These are phyloP conservation scores for Astragalus membranaceus DNA, from an alignment of 306 rosid species.

Conservation along the genomic window DNA sequence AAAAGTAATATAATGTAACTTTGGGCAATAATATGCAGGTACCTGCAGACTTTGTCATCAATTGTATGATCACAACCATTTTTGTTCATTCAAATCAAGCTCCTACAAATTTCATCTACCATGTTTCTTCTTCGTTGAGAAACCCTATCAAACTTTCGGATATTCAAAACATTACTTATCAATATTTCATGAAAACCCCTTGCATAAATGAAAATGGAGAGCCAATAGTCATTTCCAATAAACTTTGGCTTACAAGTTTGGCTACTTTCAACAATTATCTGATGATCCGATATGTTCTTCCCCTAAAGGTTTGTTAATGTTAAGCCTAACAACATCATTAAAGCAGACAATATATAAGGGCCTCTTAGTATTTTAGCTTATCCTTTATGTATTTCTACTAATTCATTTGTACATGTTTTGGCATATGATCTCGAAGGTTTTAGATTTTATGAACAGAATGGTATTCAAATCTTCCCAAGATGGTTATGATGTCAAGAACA, in stretches of 20 bases:
- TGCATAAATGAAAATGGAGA: conserved; percentile 2
- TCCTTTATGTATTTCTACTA: not conserved
- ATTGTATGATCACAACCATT: conserved; percentile 29
- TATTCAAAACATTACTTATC: not conserved
- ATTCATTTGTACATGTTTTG: not conserved
- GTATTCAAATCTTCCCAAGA: not conserved
- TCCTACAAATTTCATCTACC: too few relatives aligned
- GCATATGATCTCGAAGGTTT: not conserved
- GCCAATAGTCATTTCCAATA: not conserved
- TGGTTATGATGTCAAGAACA: not conserved
- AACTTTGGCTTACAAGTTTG: not conserved
- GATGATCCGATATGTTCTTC: conserved; percentile 19
- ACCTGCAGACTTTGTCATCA: conserved; percentile 44
- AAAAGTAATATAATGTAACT: not conserved
- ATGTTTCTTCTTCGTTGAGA: conserved; percentile 24
- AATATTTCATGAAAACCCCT: conserved; percentile 17
- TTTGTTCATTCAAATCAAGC: too few relatives aligned
- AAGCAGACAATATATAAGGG: too few relatives aligned
- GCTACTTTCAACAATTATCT: conserved; percentile 15
- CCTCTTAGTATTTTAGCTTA: not conserved
- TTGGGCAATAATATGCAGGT: conserved; percentile 13
- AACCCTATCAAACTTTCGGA: conserved; percentile 17
- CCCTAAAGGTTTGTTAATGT: conserved; percentile 25
- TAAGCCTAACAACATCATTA: too few relatives aligned
- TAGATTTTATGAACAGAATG: conserved; percentile 11